Percentiles rank a stretch among this genome's conserved stretches.
Conservation (phyloP, 768 basidiomycete species). For the Gymnopilus junonius region DNA sequence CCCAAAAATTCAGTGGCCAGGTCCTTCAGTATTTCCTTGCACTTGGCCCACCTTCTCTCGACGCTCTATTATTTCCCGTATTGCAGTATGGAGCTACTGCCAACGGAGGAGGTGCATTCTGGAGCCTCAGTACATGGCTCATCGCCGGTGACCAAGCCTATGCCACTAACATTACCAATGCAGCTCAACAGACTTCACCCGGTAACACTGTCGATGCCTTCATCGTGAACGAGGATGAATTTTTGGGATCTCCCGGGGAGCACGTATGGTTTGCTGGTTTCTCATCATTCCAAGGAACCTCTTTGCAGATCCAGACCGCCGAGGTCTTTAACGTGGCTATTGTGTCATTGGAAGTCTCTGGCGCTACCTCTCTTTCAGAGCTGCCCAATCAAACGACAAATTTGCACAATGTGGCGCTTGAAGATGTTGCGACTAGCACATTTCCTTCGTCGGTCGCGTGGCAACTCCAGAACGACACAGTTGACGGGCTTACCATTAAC, state of each 20-base stretch:
- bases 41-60: background rate
- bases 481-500: background rate
- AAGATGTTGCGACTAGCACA: background rate
- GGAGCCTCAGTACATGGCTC: background rate
- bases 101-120: background rate
- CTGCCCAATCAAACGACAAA: background rate
- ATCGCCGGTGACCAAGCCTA: background rate
- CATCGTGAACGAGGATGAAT: background rate
- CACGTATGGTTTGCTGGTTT: constrained; percentile 4
- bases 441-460: background rate
- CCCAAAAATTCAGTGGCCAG: background rate
- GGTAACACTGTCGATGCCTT: background rate
- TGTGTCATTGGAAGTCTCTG: background rate
- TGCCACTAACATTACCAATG: background rate
- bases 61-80: background rate
- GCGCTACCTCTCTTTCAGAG: background rate
- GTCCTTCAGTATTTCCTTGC: too few species aligned
- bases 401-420: background rate
- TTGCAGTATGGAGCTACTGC: constrained; percentile 1
- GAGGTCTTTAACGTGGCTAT: background rate
- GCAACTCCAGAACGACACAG: background rate
- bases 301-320: background rate
- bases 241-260: background rate
- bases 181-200: background rate
- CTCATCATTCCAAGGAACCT: background rate